These are phyloP conservation scores for Baeospora myosura DNA, from an alignment of 1,284 basidiomycete species.

Conservation along the genomic window DNA sequence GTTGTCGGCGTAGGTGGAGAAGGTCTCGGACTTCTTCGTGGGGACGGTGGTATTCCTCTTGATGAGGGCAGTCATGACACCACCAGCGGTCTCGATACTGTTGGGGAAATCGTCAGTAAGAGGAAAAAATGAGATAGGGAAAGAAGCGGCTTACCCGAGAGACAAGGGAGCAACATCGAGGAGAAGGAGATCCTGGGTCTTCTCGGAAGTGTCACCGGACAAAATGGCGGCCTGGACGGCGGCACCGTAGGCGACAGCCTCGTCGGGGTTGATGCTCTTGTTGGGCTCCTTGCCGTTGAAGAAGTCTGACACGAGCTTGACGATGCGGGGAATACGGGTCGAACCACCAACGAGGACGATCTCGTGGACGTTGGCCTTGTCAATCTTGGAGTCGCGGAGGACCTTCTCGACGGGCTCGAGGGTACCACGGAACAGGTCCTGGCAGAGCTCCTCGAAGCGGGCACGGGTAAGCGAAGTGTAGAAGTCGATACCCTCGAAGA, in stretches of 20 bases:
- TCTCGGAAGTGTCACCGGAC: conserved; percentile 96
- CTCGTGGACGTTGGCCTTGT: conserved; percentile 92
- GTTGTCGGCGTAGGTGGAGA: conserved; percentile 99
- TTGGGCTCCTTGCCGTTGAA: conserved; percentile 97
- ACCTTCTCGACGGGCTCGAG: conserved; percentile 99
- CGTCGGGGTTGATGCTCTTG: conserved; percentile 98
- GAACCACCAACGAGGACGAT: conserved; percentile 98
- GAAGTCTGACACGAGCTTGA: conserved; percentile 97
- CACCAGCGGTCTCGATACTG: conserved; percentile 96
- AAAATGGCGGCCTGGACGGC: conserved; percentile 99
- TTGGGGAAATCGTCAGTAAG: neutral
- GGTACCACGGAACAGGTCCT: conserved; percentile 94
- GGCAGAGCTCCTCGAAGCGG: conserved; percentile 97
- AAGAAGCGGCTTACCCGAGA: conserved; percentile 43
- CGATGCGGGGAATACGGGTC: conserved; percentile 96
- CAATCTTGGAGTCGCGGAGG: conserved; percentile 95
- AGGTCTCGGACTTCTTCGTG: conserved; percentile 98
- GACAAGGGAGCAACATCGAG: conserved; percentile 97
- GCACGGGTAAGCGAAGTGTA: conserved; percentile 98
- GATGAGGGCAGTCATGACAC: conserved; percentile 97
- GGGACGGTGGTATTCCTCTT: conserved; percentile 98
- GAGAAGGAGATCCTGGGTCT: conserved; percentile 93
- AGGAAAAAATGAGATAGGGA: neutral
- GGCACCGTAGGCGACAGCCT: conserved; percentile 99
- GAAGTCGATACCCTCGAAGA: conserved; percentile 97